Base-by-base conservation (phyloP, 257 asterid species). In the Mentha longifolia region DNA sequence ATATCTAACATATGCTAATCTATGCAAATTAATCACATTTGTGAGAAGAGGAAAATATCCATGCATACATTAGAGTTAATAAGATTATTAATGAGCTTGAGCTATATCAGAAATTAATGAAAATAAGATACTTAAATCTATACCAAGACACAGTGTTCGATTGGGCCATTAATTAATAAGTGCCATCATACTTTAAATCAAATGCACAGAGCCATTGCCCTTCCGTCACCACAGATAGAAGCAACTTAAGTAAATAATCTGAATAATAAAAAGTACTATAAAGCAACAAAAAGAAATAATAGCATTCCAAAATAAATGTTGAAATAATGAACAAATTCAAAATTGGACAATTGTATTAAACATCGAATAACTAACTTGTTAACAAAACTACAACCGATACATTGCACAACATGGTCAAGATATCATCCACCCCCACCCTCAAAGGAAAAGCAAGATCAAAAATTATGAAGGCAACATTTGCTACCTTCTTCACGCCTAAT, bases 361-460 rank as follows among this genome's bases (percentile, higher is more conserved):
- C 60, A 73, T 39, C 75, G 77, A 69, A 64, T 73, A 77, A 72
- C 78, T 74, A 75, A 69, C 76, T 74, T 35, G 79, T 78, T 81
- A 76, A 61, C 69, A 81, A 52, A 57, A 79, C 67, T 79, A 84
- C 70, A 66, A 71, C 70, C 52, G 76, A 77, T 81, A 89, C 91
- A 89, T 85, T 77, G 80, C 90, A 89, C 88, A 86, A 85, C 91
- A 85, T 69, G 85, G 79, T 74, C 60, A 78, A 77, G 74, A 73
- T 70, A 72, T 60, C 70, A 57, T 58, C 49, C 67, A 62, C 14
- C 47, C 8, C 10, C 57, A 62, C 68, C 60, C 71, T 61, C 52
- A 59, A 68, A 68, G 68, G 65, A 73, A 71, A 61, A 2, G 43
- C 63, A 58, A 61, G 72, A 70, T 78, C 80, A 74, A 77, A 82